Conservation (phyloP, 257 asterid genomes). For the Nyctanthes arbortristis region DNA sequence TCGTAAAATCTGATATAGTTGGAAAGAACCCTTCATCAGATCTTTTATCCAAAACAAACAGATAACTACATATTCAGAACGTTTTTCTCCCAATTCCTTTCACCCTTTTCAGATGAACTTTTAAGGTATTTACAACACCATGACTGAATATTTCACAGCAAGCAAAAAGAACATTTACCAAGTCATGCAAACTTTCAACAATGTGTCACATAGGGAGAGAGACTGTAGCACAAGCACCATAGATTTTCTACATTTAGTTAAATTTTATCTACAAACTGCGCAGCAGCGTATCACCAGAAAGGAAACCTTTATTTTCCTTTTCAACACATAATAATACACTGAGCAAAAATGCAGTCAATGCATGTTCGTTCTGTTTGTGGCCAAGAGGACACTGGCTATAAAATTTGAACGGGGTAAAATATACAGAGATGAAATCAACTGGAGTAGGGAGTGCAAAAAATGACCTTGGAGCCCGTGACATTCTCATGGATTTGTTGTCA, state of each 20-base stretch:
- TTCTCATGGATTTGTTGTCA: constrained; percentile 38
- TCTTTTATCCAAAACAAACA: not conserved
- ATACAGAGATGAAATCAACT: not conserved
- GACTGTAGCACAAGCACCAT: not conserved
- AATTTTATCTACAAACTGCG: not conserved
- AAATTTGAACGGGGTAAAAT: not conserved
- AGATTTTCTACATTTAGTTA: not conserved
- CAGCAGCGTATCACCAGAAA: not conserved
- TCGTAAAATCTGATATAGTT: constrained; percentile 63
- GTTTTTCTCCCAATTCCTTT: not conserved
- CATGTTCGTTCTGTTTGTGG: not conserved
- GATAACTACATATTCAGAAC: not conserved
- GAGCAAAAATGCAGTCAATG: not conserved
- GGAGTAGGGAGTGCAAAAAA: not conserved
- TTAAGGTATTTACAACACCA: not conserved
- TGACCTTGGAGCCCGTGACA: constrained; percentile 64
- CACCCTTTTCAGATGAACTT: not conserved
- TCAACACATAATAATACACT: not conserved
- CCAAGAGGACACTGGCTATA: not conserved
- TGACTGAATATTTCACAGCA: not conserved
- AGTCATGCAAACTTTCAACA: not conserved
- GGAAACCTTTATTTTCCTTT: not conserved
- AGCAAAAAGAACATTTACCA: not conserved
- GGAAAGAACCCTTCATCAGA: not conserved
- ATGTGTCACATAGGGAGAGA: too few species aligned